A percentile compares a stretch with the other conserved stretches of the same genome.
These are phyloP conservation scores for Aspergillus niger DNA, from an alignment of 2,329 filamentous ascomycete genomes.

Conservation along the genomic window DNA sequence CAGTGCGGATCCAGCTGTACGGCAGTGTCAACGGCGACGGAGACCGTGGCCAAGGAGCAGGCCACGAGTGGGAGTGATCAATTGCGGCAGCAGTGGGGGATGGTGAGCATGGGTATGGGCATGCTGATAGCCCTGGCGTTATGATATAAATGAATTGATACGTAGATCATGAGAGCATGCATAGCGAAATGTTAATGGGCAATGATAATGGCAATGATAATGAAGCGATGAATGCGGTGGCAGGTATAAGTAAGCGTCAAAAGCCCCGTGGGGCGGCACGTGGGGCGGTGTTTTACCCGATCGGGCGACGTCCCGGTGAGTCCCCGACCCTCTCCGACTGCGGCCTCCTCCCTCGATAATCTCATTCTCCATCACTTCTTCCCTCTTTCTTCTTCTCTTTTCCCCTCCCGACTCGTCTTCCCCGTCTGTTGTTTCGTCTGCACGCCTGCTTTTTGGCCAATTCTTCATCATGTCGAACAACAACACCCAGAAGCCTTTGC, in stretches of 20 bases:
- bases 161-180: background rate
- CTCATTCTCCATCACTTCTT: conserved; percentile 16
- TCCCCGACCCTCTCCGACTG: conserved; percentile 15
- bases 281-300: conserved; percentile 12
- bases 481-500: conserved; percentile 72
- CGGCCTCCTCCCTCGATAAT: conserved; percentile 17
- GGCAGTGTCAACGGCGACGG: conserved; percentile 56
- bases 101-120: conserved; percentile 10
- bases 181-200: conserved; percentile 2
- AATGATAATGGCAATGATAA: conserved; percentile 11
- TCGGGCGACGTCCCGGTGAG: conserved; percentile 12
- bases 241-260: conserved; percentile 1
- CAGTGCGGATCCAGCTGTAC: conserved; percentile 74
- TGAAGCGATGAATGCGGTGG: conserved; percentile 4
- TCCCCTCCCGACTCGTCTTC: background rate
- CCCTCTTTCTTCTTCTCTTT: conserved; percentile 15
- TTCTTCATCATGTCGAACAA: conserved; percentile 59
- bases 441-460: background rate
- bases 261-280: conserved; percentile 12
- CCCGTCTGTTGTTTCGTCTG: conserved; percentile 1
- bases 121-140: conserved; percentile 11
- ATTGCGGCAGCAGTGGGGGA: conserved; percentile 5
- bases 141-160: background rate
- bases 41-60: conserved; percentile 48
- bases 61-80: conserved; percentile 24